phyloP scores from a whole-genome alignment of 163 green algal species.

The Chlorella variabilis region DNA sequence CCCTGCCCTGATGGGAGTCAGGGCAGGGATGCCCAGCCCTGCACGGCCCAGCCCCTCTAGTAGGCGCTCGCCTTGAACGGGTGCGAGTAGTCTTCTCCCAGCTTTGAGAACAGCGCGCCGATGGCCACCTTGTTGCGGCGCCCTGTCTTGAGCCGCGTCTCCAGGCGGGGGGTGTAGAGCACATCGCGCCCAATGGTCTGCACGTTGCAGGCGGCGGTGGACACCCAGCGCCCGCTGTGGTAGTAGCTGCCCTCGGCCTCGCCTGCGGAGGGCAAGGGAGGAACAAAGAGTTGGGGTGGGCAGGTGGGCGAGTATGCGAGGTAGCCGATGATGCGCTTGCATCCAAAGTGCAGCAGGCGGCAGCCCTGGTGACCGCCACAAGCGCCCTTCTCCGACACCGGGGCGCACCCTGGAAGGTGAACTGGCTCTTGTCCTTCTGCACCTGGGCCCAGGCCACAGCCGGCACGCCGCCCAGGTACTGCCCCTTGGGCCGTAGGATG shows the following conservation, averaged over 20 bases:
- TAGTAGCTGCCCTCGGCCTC: slow-evolving; percentile 65
- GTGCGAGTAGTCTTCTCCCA: slow-evolving; percentile 56
- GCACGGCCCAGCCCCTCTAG: too few species aligned
- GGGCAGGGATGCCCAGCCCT: too few species aligned
- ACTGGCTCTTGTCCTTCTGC: slow-evolving; percentile 82
- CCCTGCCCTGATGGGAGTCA: too few species aligned
- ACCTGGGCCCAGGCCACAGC: slow-evolving; percentile 60
- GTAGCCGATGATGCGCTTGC: too few species aligned
- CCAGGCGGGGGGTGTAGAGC: slow-evolving; percentile 70
- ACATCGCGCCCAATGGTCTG: slow-evolving; percentile 74
- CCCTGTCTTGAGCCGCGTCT: slow-evolving; percentile 65
- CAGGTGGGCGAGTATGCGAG: too few species aligned
- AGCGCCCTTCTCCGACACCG: too few species aligned
- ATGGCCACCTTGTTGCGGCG: slow-evolving; percentile 63
- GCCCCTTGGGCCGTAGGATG: slow-evolving; percentile 44
- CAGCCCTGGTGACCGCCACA: too few species aligned
- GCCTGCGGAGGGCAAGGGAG: neutral
- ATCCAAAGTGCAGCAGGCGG: too few species aligned
- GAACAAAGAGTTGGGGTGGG: too few species aligned
- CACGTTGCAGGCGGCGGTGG: slow-evolving; percentile 63
- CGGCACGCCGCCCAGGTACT: slow-evolving; percentile 57
- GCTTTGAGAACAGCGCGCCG: slow-evolving; percentile 52
- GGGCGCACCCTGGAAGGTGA: slow-evolving; percentile 54
- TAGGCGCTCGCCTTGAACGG: slow-evolving; percentile 46
- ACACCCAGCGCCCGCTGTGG: slow-evolving; percentile 56